Conservation (phyloP, 2,329 filamentous ascomycete species). For the Colletotrichum viniferum region DNA sequence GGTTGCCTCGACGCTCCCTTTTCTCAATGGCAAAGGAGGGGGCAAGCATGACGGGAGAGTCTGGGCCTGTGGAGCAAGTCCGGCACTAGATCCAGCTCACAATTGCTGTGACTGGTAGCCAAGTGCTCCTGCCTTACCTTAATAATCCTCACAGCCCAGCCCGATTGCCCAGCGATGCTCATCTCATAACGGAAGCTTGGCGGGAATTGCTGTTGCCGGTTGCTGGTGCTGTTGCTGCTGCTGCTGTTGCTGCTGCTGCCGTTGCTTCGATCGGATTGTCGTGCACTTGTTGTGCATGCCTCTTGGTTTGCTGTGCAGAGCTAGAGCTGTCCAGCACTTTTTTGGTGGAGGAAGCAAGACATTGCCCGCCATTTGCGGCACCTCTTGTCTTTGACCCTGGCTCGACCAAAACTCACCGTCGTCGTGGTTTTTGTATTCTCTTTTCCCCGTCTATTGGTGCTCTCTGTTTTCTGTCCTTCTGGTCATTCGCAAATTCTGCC, state of each 20-base stretch:
- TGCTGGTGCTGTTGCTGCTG: background rate
- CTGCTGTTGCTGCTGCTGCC: background rate
- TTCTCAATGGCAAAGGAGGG: background rate
- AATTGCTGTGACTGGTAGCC: background rate
- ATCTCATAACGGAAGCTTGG: background rate
- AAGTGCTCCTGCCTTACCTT: background rate
- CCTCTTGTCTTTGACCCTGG: background rate
- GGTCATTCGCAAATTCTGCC: background rate
- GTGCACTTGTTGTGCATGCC: background rate
- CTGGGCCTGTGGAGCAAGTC: constrained; percentile 11
- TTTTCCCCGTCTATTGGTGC: background rate
- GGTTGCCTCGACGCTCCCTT: background rate
- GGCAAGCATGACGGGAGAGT: background rate
- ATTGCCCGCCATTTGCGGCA: background rate
- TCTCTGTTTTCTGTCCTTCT: background rate
- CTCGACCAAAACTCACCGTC: background rate
- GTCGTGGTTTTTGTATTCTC: background rate
- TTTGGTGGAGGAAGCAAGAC: background rate
- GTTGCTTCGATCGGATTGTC: background rate
- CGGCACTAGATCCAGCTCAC: constrained; percentile 4
- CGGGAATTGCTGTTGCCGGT: background rate
- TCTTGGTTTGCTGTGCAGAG: background rate
- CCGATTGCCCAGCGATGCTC: background rate
- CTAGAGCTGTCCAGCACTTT: background rate
- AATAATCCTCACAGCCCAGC: constrained; percentile 5